Evolutionary conservation across 176 grass and related monocot genomes (phyloP).

Genomic region (Aegilops longissima): DNA sequence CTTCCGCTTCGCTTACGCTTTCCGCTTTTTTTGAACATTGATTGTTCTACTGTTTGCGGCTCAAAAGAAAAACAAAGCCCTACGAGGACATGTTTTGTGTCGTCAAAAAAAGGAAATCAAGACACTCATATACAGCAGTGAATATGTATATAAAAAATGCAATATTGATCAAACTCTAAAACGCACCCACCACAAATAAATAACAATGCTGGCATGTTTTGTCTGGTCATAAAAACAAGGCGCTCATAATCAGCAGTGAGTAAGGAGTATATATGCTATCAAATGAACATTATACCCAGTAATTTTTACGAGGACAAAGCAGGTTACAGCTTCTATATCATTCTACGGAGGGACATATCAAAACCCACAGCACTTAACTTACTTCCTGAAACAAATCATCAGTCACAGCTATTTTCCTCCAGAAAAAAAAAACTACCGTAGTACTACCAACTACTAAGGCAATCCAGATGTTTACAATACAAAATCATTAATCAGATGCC

Average conservation of each 20-base stretch:
- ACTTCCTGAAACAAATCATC: not conserved
- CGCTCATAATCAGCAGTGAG: not conserved
- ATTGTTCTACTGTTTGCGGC: too few relatives aligned
- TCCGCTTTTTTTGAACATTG: too few relatives aligned
- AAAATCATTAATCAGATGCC: not conserved
- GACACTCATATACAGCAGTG: too few relatives aligned
- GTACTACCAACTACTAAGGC: not conserved
- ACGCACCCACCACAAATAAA: not conserved
- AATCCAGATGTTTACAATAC: not conserved
- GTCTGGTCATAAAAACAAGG: not conserved
- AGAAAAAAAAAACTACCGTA: not conserved
- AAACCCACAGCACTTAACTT: not conserved
- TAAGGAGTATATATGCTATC: too few relatives aligned
- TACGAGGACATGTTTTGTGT: too few relatives aligned
- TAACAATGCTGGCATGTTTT: not conserved
- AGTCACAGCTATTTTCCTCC: not conserved
- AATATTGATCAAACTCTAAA: not conserved
- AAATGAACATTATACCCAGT: not conserved
- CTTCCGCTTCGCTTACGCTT: too few relatives aligned
- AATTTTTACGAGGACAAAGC: not conserved
- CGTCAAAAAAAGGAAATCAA: too few relatives aligned
- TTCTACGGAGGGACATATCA: not conserved
- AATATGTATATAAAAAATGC: too few relatives aligned
- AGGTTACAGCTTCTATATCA: not conserved
- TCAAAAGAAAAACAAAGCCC: too few relatives aligned